Conservation (phyloP, 2,329 filamentous ascomycete species). For the Ophiostoma angusticollis region DNA sequence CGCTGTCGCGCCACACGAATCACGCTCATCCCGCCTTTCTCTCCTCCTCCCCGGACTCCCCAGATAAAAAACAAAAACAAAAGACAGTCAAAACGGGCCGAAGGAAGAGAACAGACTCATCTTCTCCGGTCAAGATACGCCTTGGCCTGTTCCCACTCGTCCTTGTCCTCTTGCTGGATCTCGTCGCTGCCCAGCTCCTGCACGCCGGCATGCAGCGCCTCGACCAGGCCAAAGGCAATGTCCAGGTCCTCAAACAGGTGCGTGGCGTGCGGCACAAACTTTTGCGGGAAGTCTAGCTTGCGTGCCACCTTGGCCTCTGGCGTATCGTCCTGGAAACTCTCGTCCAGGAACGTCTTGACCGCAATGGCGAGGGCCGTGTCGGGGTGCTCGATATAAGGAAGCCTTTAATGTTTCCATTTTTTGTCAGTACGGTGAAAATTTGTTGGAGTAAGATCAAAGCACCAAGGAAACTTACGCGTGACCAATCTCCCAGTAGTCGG, state of each 20-base stretch:
- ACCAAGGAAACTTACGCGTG: slow-evolving; percentile 47
- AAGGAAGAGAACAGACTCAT: no score
- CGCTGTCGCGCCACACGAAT: no score
- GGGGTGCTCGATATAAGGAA: slow-evolving; percentile 31
- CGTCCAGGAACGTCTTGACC: slow-evolving; percentile 57
- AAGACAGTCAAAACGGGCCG: no score
- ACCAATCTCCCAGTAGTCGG: slow-evolving; percentile 55
- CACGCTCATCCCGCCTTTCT: no score
- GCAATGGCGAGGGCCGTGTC: slow-evolving; percentile 69
- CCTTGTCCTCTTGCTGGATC: slow-evolving; percentile 33
- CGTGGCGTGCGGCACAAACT: slow-evolving; percentile 45
- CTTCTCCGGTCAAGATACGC: slow-evolving; percentile 32
- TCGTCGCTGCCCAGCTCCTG: slow-evolving; percentile 37
- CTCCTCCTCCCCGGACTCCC: no score
- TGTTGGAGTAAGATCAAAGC: slow-evolving; percentile 5
- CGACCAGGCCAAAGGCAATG: slow-evolving; percentile 44
- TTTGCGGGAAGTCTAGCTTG: slow-evolving; percentile 36
- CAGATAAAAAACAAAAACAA: no score
- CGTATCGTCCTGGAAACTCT: slow-evolving; percentile 46
- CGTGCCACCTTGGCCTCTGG: slow-evolving; percentile 27
- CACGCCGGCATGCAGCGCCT: slow-evolving; percentile 44
- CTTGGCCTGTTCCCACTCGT: slow-evolving; percentile 42
- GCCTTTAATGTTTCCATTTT: no score
- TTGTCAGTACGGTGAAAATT: neutral
- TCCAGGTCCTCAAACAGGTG: slow-evolving; percentile 47